Evolutionary conservation across 768 basidiomycete species (phyloP).

Genomic region (Nevesoporus exiguus): DNA sequence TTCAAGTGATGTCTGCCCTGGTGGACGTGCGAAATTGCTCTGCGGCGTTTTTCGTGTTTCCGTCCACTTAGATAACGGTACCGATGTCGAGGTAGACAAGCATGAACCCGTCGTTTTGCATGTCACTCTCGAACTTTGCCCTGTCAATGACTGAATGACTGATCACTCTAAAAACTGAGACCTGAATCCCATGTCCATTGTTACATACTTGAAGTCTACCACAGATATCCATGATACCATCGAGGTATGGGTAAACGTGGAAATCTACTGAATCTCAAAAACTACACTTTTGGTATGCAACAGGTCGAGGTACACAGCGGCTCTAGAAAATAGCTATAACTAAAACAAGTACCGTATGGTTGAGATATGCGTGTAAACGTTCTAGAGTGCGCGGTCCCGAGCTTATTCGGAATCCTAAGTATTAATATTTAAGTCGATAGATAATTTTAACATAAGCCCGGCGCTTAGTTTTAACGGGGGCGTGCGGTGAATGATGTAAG

Average conservation of each 20-base stretch:
- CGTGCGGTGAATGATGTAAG: slow-evolving; percentile 13
- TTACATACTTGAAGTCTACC: slow-evolving; percentile 4
- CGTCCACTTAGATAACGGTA: background rate
- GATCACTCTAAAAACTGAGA: slow-evolving; percentile 1
- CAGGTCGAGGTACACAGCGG: slow-evolving; percentile 11
- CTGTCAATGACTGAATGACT: background rate
- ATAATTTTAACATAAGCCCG: slow-evolving; percentile 18
- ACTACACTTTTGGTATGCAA: slow-evolving; percentile 12
- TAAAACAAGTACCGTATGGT: slow-evolving; percentile 1
- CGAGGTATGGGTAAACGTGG: background rate
- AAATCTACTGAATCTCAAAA: background rate
- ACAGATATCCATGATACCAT: slow-evolving; percentile 8
- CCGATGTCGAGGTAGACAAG: background rate
- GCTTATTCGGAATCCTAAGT: slow-evolving; percentile 8
- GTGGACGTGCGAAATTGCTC: slow-evolving; percentile 13
- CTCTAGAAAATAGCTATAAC: slow-evolving; percentile 9
- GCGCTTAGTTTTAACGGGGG: background rate
- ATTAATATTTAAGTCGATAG: slow-evolving; percentile 19
- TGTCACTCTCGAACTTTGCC: slow-evolving; percentile 2
- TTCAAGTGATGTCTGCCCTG: slow-evolving; percentile 34
- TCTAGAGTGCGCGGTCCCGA: slow-evolving; percentile 15
- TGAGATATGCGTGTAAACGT: background rate
- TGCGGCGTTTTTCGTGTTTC: background rate
- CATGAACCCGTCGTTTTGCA: slow-evolving; percentile 7
- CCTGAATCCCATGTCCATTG: slow-evolving; percentile 9